These are phyloP conservation scores for Chaetomidium leptoderma DNA, from an alignment of 495 filamentous ascomycete species.

Conservation along the genomic window DNA sequence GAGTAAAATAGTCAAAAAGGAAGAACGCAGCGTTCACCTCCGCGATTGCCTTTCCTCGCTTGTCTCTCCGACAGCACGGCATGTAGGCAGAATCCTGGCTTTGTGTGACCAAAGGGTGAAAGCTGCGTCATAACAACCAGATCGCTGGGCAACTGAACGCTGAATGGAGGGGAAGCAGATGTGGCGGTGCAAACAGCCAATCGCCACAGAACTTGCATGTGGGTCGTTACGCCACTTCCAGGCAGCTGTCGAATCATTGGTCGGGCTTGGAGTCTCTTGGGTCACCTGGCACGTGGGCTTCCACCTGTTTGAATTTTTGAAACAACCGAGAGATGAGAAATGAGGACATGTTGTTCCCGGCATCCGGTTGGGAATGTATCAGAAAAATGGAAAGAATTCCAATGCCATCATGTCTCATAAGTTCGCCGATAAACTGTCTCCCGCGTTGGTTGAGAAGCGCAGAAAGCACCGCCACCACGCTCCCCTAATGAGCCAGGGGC, in stretches of 20 bases:
- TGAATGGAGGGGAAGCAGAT: slow-evolving; percentile 19
- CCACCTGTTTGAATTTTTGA: no score
- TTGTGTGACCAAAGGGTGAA: slow-evolving; percentile 14
- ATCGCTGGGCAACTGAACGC: slow-evolving; percentile 17
- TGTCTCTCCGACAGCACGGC: not conserved
- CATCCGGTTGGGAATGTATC: no score
- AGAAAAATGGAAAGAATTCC: no score
- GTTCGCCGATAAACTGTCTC: no score
- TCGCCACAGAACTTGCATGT: slow-evolving; percentile 8
- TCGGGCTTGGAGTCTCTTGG: no score
- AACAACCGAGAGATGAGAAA: no score
- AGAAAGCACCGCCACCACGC: not conserved
- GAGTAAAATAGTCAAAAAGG: not conserved
- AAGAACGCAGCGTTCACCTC: not conserved
- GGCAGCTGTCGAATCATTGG: slow-evolving; percentile 1
- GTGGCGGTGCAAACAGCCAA: slow-evolving; percentile 25
- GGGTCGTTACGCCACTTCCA: slow-evolving; percentile 6
- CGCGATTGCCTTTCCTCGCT: not conserved
- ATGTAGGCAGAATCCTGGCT: slow-evolving; percentile 22
- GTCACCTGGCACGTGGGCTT: no score
- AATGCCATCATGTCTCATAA: no score
- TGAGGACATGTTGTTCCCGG: no score
- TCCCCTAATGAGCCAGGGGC: not conserved
- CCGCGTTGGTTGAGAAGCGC: no score
- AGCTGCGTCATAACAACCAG: slow-evolving; percentile 34